Base-by-base conservation (phyloP, 2,329 filamentous ascomycete genomes). In the Colletotrichum simmondsii region DNA sequence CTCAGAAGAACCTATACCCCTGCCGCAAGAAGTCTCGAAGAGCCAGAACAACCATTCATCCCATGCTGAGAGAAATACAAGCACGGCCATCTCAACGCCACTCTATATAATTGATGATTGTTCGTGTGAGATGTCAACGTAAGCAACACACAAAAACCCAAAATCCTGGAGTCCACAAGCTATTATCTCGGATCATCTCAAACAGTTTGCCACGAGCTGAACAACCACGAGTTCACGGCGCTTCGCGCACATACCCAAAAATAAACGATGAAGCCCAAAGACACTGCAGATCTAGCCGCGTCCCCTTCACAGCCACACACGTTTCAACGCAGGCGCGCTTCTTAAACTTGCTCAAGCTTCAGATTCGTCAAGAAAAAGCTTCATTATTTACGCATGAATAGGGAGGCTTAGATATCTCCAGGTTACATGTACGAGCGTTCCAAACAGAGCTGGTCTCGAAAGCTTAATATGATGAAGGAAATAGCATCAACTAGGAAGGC, bases 291-390 rank as follows among this genome's bases (percentile, higher is more conserved):
- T 16, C 60, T 52, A 53, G 60, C 12, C 60, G 60, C 46, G 60
- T 63, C 28, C 46, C 26, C 42, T 10, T 30, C 60, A 63, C 46
- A 63, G 60, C 46, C 60, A 53, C 60, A 63, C 60, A 22, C 46
- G 60, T 63, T 63, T 63, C 60, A 53, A 14, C n/a, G 2, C 60
- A 53, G 30, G 28, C 60, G 46, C 12, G 42, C 42, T 14, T 63
- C 22, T n/a, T 16, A 16, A 53, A 35, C 46, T 63, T 19, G 26
- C 16, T 26, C 60, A 63, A 49, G 42, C 42, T 53, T 52, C 46
- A 11, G 32, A 5, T 19, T 14, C 32, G 24, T 52, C 37, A 4
- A 19, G 60, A 52, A 63, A 32, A 63, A 53, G 42, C 60, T 63
- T 63, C n/a, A 52, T 53, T 35, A 4, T 10, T 62, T 14, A 53